phyloP scores from a whole-genome alignment of 2,329 filamentous ascomycete species.

The Pseudogymnoascus sp. region DNA sequence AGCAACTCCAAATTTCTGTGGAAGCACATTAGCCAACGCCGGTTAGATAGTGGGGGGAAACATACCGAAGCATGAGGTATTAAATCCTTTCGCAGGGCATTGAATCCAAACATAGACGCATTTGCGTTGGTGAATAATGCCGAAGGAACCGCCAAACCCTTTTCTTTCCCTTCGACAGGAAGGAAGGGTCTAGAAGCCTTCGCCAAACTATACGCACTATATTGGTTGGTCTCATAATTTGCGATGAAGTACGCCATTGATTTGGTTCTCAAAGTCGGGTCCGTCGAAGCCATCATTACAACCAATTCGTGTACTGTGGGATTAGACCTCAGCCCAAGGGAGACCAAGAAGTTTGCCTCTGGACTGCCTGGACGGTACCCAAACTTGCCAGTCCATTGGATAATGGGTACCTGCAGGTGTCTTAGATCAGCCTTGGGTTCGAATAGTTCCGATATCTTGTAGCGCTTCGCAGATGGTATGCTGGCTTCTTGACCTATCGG shows the following conservation, averaged over 20 bases:
- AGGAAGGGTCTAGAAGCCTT: constrained; percentile 55
- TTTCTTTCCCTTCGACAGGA: constrained; percentile 63
- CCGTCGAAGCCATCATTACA: constrained; percentile 63
- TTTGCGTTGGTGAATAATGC: constrained; percentile 77
- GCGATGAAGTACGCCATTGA: constrained; percentile 77
- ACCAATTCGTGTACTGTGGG: constrained; percentile 71
- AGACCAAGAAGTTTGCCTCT: constrained; percentile 68
- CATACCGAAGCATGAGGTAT: constrained; percentile 62
- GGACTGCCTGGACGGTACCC: constrained; percentile 57
- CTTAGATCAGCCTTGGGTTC: constrained; percentile 69
- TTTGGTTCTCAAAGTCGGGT: constrained; percentile 54
- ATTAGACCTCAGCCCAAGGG: constrained; percentile 65
- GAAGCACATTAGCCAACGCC: constrained; percentile 10
- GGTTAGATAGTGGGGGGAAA: constrained; percentile 10
- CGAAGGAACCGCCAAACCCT: constrained; percentile 61
- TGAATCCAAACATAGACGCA: constrained; percentile 72
- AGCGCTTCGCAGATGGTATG: constrained; percentile 48
- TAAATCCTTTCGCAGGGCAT: constrained; percentile 69
- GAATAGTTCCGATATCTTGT: constrained; percentile 72
- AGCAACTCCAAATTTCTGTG: constrained; percentile 74
- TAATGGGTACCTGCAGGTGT: constrained; percentile 63
- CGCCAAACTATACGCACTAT: constrained; percentile 57
- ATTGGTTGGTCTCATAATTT: constrained; percentile 72
- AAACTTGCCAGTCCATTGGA: constrained; percentile 70
- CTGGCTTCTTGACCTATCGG: constrained; percentile 48